A percentile compares a stretch with the other conserved stretches of the same genome.
Evolutionary conservation across 2,329 filamentous ascomycete genomes (phyloP).

Genomic region (Botrytis hyacinthi): DNA sequence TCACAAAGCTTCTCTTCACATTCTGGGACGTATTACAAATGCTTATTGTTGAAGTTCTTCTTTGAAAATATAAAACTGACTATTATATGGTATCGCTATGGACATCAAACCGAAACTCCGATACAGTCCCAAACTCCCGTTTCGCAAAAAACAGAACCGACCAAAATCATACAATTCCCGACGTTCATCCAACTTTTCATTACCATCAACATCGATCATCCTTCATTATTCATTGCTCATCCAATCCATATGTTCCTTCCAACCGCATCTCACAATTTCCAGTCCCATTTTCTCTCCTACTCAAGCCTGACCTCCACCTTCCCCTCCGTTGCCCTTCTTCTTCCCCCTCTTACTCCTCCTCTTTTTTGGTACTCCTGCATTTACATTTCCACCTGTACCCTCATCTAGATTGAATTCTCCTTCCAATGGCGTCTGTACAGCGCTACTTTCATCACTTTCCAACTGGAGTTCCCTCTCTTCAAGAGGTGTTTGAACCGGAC

Average conservation of each 20-base stretch:
- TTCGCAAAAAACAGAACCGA: not conserved
- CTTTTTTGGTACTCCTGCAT: not conserved
- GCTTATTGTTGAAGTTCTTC: rapidly evolving
- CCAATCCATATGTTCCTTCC: not conserved
- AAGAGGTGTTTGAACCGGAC: not conserved
- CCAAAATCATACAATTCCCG: not conserved
- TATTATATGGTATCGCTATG: not conserved
- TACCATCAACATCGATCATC: not conserved
- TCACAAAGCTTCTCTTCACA: not conserved
- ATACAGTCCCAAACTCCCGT: too few relatives aligned
- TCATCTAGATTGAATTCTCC: not conserved
- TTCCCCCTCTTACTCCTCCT: not conserved
- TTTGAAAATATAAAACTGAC: not conserved
- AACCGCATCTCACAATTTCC: not conserved
- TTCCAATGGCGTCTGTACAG: not conserved
- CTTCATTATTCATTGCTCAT: not conserved
- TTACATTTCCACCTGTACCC: not conserved
- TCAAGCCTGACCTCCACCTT: not conserved
- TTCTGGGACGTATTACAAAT: rapidly evolving
- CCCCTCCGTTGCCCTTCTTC: too few relatives aligned
- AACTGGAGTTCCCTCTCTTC: not conserved
- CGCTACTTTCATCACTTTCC: not conserved
- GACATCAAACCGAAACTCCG: too few relatives aligned
- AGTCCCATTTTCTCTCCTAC: too few relatives aligned
- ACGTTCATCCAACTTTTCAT: not conserved